These are phyloP conservation scores for Mallotus repandus DNA, from an alignment of 441 rosid genomes.

Conservation along the genomic window DNA sequence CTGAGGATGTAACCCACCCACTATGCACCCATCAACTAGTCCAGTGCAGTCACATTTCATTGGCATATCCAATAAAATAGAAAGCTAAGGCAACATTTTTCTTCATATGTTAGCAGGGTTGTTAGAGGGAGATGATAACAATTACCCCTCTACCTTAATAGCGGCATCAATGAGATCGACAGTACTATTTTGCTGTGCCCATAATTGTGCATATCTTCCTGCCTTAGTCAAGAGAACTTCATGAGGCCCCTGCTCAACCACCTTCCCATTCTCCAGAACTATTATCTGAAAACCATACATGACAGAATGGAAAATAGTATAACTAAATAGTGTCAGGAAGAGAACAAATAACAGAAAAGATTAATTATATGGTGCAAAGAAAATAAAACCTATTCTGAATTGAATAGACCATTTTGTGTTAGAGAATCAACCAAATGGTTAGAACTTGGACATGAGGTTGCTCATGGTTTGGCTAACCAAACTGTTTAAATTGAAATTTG, in stretches of 20 bases:
- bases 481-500: too few species aligned
- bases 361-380: neutral
- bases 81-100: neutral
- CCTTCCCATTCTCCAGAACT: constrained; percentile 91
- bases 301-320: constrained; percentile 1
- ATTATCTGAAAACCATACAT: constrained; percentile 58
- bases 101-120: neutral
- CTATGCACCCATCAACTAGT: neutral
- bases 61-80: neutral
- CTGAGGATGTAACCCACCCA: neutral
- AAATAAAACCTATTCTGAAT: neutral
- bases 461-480: too few species aligned
- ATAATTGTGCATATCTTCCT: constrained; percentile 94
- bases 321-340: neutral
- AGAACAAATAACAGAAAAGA: constrained; percentile 4
- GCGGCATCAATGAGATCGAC: constrained; percentile 63
- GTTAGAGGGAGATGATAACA: neutral
- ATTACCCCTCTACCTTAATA: constrained; percentile 44
- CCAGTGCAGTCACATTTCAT: constrained; percentile 1
- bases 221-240: constrained; percentile 68
- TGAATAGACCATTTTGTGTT: neutral
- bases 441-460: too few species aligned
- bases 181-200: constrained; percentile 86
- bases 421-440: too few species aligned
- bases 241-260: constrained; percentile 92